A percentile compares a stretch with the other conserved stretches of the same genome.
Conservation (phyloP, 257 asterid genomes). For the Sherardia arvensis region DNA sequence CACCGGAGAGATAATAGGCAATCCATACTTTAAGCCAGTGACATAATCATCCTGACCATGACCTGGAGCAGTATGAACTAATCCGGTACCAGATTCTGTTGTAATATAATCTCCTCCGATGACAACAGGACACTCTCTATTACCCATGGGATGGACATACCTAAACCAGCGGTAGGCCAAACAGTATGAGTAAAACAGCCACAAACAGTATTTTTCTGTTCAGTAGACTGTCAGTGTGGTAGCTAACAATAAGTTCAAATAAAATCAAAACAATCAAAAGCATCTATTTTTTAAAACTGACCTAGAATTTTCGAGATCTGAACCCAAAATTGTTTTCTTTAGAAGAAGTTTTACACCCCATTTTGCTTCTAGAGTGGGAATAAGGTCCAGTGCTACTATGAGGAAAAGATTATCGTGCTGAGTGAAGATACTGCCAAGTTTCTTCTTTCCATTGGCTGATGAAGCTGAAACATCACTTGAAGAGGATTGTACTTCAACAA, state of each 20-base stretch:
- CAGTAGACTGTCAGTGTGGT: too few species aligned
- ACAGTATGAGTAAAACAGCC: slow-evolving; percentile 9
- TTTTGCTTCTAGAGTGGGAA: slow-evolving; percentile 76
- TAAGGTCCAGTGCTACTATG: slow-evolving; percentile 79
- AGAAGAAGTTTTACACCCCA: slow-evolving; percentile 71
- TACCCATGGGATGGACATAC: slow-evolving; percentile 75
- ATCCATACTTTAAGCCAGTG: slow-evolving; percentile 79
- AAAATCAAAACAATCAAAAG: neutral
- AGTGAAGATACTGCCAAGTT: slow-evolving; percentile 57
- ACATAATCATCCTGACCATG: slow-evolving; percentile 95
- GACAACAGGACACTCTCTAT: slow-evolving; percentile 79
- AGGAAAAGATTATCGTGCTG: slow-evolving; percentile 40
- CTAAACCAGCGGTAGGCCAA: slow-evolving; percentile 26
- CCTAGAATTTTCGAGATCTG: slow-evolving; percentile 90
- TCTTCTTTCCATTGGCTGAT: slow-evolving; percentile 46
- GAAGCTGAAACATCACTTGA: slow-evolving; percentile 33
- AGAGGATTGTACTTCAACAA: slow-evolving; percentile 64
- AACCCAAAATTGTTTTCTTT: slow-evolving; percentile 59
- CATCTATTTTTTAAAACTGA: slow-evolving; percentile 9
- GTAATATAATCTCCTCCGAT: slow-evolving; percentile 94
- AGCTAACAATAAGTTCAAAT: neutral
- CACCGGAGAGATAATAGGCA: slow-evolving; percentile 85
- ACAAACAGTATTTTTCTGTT: neutral
- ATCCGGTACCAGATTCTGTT: slow-evolving; percentile 95
- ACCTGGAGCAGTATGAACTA: slow-evolving; percentile 99